Conservation (phyloP, 371 early-diverging fungal genomes). For the Rhizopus arrhizus region DNA sequence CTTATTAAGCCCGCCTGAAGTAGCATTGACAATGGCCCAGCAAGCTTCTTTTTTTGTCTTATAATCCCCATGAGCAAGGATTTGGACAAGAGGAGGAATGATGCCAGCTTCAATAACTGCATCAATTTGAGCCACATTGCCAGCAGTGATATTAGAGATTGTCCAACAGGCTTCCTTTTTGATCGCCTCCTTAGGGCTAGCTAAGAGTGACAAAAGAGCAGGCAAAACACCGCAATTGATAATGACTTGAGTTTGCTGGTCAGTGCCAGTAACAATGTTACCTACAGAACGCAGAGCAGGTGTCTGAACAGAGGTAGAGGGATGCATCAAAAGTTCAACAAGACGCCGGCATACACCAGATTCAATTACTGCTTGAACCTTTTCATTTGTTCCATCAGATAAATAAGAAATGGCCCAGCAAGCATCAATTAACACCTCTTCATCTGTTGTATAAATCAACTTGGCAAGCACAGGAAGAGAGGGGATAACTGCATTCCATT, state of each 20-base stretch:
- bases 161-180: slow-evolving; percentile 99
- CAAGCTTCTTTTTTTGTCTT: slow-evolving; percentile 99
- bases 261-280: slow-evolving; percentile 99
- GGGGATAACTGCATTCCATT: slow-evolving; percentile 82
- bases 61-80: slow-evolving; percentile 89
- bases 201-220: slow-evolving; percentile 83
- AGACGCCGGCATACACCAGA: slow-evolving; percentile 88
- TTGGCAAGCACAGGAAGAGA: slow-evolving; percentile 86
- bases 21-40: slow-evolving; percentile 99
- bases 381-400: slow-evolving; percentile 93
- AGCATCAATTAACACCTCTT: slow-evolving; percentile 94
- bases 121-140: slow-evolving; percentile 92
- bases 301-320: slow-evolving; percentile 87
- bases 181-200: slow-evolving; percentile 89
- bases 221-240: slow-evolving; percentile 89
- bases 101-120: slow-evolving; percentile 94
- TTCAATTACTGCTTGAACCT: slow-evolving; percentile 96
- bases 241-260: slow-evolving; percentile 95
- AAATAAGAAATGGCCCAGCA: slow-evolving; percentile 99
- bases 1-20: slow-evolving; percentile 86
- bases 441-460: slow-evolving; percentile 85
- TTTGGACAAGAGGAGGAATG: slow-evolving; percentile 89
- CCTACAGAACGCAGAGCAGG: slow-evolving; percentile 98
- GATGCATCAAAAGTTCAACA: slow-evolving; percentile 88
- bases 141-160: slow-evolving; percentile 99